These are phyloP conservation scores for Sistotremastrum niveocremeum DNA, from an alignment of 768 basidiomycete genomes.

Conservation along the genomic window DNA sequence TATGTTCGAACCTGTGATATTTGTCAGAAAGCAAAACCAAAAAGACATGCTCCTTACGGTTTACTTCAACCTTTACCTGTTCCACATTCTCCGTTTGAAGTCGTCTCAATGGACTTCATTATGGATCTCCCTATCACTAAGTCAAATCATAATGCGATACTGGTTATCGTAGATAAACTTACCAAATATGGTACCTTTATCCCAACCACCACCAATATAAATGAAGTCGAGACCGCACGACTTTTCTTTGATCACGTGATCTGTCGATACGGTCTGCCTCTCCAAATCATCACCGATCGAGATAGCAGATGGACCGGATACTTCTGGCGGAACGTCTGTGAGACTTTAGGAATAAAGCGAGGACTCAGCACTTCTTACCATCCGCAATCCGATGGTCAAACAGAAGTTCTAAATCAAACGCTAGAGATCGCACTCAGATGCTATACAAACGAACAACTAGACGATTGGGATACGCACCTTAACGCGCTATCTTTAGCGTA, in stretches of 20 bases:
- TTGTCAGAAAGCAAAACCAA: conserved; percentile 10
- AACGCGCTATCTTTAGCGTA: conserved; percentile 17
- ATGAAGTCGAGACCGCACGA: conserved; percentile 1
- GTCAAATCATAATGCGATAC: conserved; percentile 7
- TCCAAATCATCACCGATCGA: conserved; percentile 9
- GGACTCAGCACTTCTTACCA: too few species aligned
- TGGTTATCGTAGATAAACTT: conserved; percentile 11
- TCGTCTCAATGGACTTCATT: conserved; percentile 15
- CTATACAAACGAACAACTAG: conserved; percentile 12
- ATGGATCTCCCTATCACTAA: conserved; percentile 12
- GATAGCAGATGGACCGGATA: too few species aligned
- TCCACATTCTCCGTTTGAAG: conserved; percentile 10
- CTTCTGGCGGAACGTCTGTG: too few species aligned
- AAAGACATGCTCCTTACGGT: too few species aligned
- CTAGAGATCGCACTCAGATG: conserved; percentile 20
- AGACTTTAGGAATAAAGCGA: too few species aligned
- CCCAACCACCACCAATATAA: conserved; percentile 4
- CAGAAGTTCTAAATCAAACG: conserved; percentile 20
- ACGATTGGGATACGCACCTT: conserved; percentile 16
- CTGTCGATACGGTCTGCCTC: conserved; percentile 8
- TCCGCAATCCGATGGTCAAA: conserved; percentile 27
- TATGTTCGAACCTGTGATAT: conserved; percentile 17
- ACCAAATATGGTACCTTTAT: conserved; percentile 9
- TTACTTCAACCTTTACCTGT: too few species aligned
- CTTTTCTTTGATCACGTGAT: conserved; percentile 7